Base-by-base conservation (phyloP, 495 filamentous ascomycete species). In the Corynascus novoguineensis region DNA sequence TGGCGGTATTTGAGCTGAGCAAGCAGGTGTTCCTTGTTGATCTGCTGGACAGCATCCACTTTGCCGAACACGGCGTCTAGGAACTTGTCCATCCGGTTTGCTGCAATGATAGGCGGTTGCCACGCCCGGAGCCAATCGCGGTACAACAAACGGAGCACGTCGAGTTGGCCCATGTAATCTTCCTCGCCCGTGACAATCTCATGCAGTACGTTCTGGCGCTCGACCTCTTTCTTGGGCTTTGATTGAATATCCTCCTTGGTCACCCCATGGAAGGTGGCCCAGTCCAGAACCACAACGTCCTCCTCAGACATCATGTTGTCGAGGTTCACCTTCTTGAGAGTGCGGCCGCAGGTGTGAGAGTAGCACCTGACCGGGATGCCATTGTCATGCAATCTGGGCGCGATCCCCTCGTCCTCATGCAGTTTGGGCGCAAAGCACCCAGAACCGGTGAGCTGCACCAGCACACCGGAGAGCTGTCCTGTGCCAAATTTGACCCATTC, bases 1-100 rank as follows among this genome's bases (percentile, higher is more conserved):
- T 99, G 93, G 29, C 95, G 86, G 66, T 97, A 99, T 60, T 97
- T 97, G 61, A 99, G 78, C 69, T 97, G 93, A 2, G 95, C 86
- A 14, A 99, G 74, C n/a, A 99, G 80, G 71, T 90, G 85, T 52
- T 97, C 92, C 64, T 95, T 92, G 62, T 97, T 97, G 63, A 90
- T 92, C 57, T 85, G 84, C 61, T 95, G 90, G 38, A 97, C 88
- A 0, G 83, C 81, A 60, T 97, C 93, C 10, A 90, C 86, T 57
- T 87, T 91, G 41, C 93, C 91, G 70, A 99, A 99, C 0, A 96
- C 91, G 40, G 88, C 85, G 15, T 75, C 71, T 28, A 96, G 68
- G 68, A 99, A 99, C 61, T 85, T 86, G 12, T 82, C 76, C 37
- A 90, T 73, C 57, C 85, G 84, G 55, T 85, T 86, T 21, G 85